Conservation (phyloP, 1,139 yeast species). For the Candida pseudoviswanathii region DNA sequence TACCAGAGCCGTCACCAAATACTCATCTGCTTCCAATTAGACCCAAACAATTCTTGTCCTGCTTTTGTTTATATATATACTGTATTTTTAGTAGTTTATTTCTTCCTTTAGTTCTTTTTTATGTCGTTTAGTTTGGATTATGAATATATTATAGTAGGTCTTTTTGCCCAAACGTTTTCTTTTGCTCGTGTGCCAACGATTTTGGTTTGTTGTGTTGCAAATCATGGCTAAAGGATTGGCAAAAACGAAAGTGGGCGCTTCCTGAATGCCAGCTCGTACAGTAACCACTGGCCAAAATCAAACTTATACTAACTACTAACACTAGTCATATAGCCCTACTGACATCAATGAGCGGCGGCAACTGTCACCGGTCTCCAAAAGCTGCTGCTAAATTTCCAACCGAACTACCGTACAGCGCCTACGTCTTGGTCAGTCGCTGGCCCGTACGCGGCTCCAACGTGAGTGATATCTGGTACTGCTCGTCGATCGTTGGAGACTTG, state of each 20-base stretch:
- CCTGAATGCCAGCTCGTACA: no score
- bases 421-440: slow-evolving; percentile 46
- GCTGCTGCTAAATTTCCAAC: neutral
- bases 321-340: no score
- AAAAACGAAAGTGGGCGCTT: no score
- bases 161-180: no score
- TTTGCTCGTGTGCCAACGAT: no score
- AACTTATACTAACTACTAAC: no score
- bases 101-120: slow-evolving; percentile 3
- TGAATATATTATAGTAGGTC: neutral
- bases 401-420: slow-evolving; percentile 20
- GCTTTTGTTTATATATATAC: neutral
- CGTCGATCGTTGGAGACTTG: slow-evolving; percentile 74
- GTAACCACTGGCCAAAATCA: no score
- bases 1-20: slow-evolving; percentile 99
- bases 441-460: slow-evolving; percentile 46
- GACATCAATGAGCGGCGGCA: no score
- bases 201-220: no score
- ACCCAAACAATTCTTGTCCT: neutral
- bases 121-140: neutral
- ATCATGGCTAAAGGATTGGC: no score
- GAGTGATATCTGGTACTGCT: slow-evolving; percentile 75
- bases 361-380: neutral
- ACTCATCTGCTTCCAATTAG: slow-evolving; percentile 79
- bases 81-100: slow-evolving; percentile 3